Evolutionary conservation across 768 basidiomycete species (phyloP), one percentile per base, ranked within the genome.

Genomic region (Boletellus ananas): DNA sequence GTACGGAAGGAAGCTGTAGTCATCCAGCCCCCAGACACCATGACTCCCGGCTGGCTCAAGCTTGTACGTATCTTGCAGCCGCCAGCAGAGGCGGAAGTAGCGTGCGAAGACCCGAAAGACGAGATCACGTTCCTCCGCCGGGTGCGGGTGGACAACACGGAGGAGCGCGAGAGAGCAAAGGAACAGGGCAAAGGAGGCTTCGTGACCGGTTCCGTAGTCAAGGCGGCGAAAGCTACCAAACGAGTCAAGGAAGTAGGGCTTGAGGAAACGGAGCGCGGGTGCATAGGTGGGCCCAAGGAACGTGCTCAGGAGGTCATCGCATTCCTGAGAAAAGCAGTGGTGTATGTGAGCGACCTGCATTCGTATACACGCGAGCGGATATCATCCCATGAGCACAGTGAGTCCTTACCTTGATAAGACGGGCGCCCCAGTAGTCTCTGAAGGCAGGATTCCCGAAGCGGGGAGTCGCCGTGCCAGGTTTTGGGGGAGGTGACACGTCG

Each of bases 191-290:
- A 96, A 97, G 0, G 89, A 85, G 0, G 91, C 79, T 72, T 98
- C 96, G 60, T 99, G 96, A 1, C 96, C 96, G 4, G 91, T 93
- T 1, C 96, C 95, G 63, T 97, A 98, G 74, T 99, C 96, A 72
- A 98, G 83, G 47, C 96, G 81, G 12, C 79, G 78, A 60, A 91
- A 87, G 4, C 89, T 93, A 8, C 96, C 96, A 66, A 98, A 97
- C 1, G 93, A 86, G 3, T 81, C 75, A 47, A 87, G 59, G 27
- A 97, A 68, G 56, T 95, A 89, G 1, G 93, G 90, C 33, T 81
- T 79, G 45, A 97, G 64, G 48, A 85, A 81, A 2, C 84, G 83
- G 34, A 83, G 72, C 7, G 74, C 77, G 14, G 67, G 53, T 17
- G 62, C 63, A 35, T 74, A 74, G 13, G 72, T 65, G 13, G 71